Base-by-base conservation (phyloP, 2,329 filamentous ascomycete species). In the Colletotrichum cuscutae region DNA sequence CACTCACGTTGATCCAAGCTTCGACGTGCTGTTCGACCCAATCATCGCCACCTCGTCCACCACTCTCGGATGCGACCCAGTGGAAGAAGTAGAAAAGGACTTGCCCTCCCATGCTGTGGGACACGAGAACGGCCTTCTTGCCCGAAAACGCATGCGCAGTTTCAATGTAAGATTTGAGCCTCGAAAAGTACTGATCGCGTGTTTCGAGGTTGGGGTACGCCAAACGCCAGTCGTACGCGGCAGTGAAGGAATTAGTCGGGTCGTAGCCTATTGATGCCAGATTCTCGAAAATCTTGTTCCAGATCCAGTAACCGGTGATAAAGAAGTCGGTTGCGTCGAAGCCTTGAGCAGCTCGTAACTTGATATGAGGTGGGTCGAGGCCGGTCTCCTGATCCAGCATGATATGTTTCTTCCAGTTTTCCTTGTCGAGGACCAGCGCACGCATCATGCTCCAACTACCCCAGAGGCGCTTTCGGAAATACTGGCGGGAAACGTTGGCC, bases 401-500 rank as follows among this genome's bases (percentile, higher is more conserved):
- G 77, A 99, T 94, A 81, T 99, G 97, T 78, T 87, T 92, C 86
- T 98, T 99, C 97, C 97, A 99, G 42, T 90, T 88, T 32, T 97
- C 92, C 83, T 98, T 98, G 82, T 98, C 97, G 78, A 97, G 84
- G 1, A 99, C 94, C 76, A 99, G 84, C 0, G 97, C 96, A 62
- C 93, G 90, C 95, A 99, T 98, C 97, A 99, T 99, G 75, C 91
- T 97, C 97, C 97, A 99, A 77, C 95, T 98, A 5, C 97, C 97
- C 97, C 97, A 99, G 62, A 99, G 85, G 66, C 97, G 89, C 84
- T 97, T 98, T 75, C 97, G 89, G 82, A 99, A 99, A 83, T 98
- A 99, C 72, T 93, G 93, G 46, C 95, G 90, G 8, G 95, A 98
- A 54, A 88, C 86, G 79, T 95, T 94, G 63, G 93, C 91, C 0